Conservation (phyloP, 1,284 basidiomycete genomes). For the Ganoderma multipileum region DNA sequence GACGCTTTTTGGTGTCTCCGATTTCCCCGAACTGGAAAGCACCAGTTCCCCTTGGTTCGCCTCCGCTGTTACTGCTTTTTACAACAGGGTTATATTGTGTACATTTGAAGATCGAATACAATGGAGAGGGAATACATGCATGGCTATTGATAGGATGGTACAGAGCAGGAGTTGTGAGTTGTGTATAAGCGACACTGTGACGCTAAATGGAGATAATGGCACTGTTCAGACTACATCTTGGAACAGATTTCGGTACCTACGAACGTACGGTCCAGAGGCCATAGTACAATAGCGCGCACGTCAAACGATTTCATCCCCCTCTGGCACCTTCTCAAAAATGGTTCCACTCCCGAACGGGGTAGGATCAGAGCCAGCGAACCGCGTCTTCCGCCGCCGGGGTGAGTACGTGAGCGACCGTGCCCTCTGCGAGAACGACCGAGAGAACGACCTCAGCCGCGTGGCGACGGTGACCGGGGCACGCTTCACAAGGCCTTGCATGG, state of each 20-base stretch:
- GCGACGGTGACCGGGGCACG: background rate
- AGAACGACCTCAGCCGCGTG: background rate
- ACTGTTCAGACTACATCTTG: background rate
- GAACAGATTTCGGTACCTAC: background rate
- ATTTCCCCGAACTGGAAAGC: background rate
- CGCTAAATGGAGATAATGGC: no score
- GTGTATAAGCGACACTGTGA: no score
- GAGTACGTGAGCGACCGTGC: background rate
- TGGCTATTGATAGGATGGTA: background rate
- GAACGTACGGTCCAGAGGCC: background rate
- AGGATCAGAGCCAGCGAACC: background rate
- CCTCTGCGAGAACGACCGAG: background rate
- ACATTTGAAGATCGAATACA: background rate
- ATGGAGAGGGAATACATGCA: background rate
- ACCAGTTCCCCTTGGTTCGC: no score
- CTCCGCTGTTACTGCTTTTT: no score
- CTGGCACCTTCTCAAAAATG: background rate
- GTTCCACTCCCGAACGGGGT: background rate
- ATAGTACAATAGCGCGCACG: background rate
- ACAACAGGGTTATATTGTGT: background rate
- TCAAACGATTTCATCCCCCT: background rate
- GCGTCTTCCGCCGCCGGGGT: background rate
- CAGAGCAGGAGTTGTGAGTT: background rate
- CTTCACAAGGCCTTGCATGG: background rate
- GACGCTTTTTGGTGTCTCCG: conserved; percentile 57